Base-by-base conservation (phyloP, 192 early-diverging fungal species). In the Backusella westeae region DNA sequence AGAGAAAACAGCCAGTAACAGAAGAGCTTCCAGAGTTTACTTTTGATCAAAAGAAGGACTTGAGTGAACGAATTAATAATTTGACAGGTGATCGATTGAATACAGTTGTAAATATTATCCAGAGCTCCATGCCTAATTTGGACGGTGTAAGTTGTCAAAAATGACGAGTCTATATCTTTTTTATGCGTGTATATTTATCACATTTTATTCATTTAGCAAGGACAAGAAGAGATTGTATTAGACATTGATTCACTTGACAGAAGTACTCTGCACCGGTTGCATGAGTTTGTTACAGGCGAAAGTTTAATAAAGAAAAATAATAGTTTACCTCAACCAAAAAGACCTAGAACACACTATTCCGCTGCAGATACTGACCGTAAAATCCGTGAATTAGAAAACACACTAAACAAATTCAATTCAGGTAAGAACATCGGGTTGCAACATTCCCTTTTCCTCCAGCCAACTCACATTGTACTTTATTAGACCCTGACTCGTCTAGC, bases 201-300 rank as follows among this genome's bases (percentile, higher is more conserved):
- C 21, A 41, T 26, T 7, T 14, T 73, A n/a, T n/a, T 12, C 19
- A 52, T 23, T 32, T 35, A 84, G 3, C 80, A 82, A 8, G 87
- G 82, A 12, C 87, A 92, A 69, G 92, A 92, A 41, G 96, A 97
- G 82, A 94, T 97, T 71, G 97, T 97, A 82, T 87, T 98, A 69
- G 97, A 98, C 74, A 96, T 98, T 81, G 96, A 97, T 74, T 86
- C 92, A 0, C 82, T 97, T 49, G 92, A 94, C 78, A 89, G 89
- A 56, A 83, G 82, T n/a, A 96, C 95, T 6, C 85, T 97, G 23
- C 92, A 87, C 79, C 90, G 90, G 79, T 85, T 98, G 59, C 94
- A 96, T 81, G 85, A 93, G 56, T 98, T 93, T 82, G 96, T 97
- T 14, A 89, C 88, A 34, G 87, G 87, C 29, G 80, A 85, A 66